Evolutionary conservation across 1,284 basidiomycete species (phyloP), one percentile per base, ranked within the genome.

Genomic region (Apiotrichum gracile): DNA sequence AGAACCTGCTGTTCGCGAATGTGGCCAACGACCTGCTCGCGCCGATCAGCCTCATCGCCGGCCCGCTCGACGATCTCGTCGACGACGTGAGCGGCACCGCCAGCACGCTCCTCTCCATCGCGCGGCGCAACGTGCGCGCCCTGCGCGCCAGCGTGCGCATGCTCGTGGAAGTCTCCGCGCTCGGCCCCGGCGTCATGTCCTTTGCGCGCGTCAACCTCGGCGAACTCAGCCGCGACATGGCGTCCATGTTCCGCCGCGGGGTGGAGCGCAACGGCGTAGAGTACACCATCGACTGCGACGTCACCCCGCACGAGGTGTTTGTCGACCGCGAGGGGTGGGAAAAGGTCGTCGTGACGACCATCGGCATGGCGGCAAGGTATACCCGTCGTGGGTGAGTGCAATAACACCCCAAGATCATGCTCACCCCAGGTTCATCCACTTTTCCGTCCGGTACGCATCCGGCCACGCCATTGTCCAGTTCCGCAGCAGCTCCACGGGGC

Each of bases 251-350:
- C 65, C 60, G 70, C 29, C 62, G 61, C 9, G 61, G 67, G 0
- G 65, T 69, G 9, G 63, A 68, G 35, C 57, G 54, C 38, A 66
- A 63, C 5, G 63, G 63, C 8, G 57, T 78, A 31, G 25, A 64
- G 31, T 76, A 71, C 49, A 41, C 56, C 1, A 62, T 76, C 25
- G 69, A 77, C 5, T 70, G 70, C 44, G 75, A 77, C 47, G 44
- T 66, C 10, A 41, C 57, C 3, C 64, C 63, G 2, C 46, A 55
- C 29, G 61, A 66, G 12, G 67, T 70, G 3, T 78, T 66, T 51
- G 66, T 76, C 46, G 72, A 73, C 58, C 58, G 64, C 0, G 76
- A 77, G n/a, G 65, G 75, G 19, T 77, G 73, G 72, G 77, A 78
- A 51, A 77, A 76, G 56, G 66, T 76, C 50, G 55, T 73, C 10